Evolutionary conservation across 495 filamentous ascomycete species (phyloP).

Genomic region (Talaromyces ruber): DNA sequence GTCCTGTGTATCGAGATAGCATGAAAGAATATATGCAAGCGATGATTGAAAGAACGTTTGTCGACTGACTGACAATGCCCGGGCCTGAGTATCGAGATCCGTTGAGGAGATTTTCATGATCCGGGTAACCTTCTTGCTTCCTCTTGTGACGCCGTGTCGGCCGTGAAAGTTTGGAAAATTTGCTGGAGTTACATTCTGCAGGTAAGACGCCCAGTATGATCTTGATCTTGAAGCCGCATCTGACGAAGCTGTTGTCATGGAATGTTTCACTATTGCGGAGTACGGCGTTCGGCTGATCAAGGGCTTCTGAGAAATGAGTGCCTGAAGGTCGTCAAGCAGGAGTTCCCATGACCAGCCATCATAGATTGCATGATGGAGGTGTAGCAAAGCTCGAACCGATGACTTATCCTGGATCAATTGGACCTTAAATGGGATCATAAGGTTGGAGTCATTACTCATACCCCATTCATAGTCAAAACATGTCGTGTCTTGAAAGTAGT

Average conservation of each 20-base stretch:
- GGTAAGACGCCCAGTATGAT: slow-evolving; percentile 58
- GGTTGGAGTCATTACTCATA: slow-evolving; percentile 23
- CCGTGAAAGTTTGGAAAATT: slow-evolving; percentile 21
- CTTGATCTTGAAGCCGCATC: slow-evolving; percentile 37
- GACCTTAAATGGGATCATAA: slow-evolving; percentile 50
- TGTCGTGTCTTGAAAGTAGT: slow-evolving; percentile 31
- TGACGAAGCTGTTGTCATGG: slow-evolving; percentile 24
- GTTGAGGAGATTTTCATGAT: slow-evolving; percentile 14
- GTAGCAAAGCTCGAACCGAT: slow-evolving; percentile 27
- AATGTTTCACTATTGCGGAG: slow-evolving; percentile 16
- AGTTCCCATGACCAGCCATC: slow-evolving; percentile 81
- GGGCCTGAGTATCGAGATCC: slow-evolving; percentile 20
- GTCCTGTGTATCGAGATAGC: slow-evolving; percentile 55
- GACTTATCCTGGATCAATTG: slow-evolving; percentile 29
- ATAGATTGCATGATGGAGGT: slow-evolving; percentile 70
- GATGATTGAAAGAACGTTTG: slow-evolving; percentile 64
- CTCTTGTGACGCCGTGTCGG: slow-evolving; percentile 3
- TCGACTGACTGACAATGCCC: slow-evolving; percentile 21
- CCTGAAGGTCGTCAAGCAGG: slow-evolving; percentile 53
- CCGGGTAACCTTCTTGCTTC: slow-evolving; percentile 26
- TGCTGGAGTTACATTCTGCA: slow-evolving; percentile 27
- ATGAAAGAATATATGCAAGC: slow-evolving; percentile 54
- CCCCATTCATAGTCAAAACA: slow-evolving; percentile 18
- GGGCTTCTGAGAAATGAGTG: slow-evolving; percentile 17
- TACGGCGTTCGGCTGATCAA: slow-evolving; percentile 19